These are phyloP conservation scores for Pseudomonodictys pantanalensis DNA, from an alignment of 495 filamentous ascomycete species.

Conservation along the genomic window DNA sequence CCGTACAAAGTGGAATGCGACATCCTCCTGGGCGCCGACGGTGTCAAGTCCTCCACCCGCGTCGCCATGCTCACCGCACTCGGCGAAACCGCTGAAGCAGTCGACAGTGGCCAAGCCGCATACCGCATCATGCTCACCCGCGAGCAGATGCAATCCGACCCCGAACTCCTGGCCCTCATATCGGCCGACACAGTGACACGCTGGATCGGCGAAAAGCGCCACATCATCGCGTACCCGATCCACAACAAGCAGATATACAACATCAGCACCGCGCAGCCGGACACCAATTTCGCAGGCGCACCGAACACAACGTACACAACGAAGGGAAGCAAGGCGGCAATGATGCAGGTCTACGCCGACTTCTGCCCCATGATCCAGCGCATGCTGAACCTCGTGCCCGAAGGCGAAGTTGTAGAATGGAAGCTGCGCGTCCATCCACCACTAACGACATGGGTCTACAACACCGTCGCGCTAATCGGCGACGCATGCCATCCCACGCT, in stretches of 20 bases:
- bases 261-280: constrained; percentile 70
- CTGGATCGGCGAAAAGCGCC: constrained; percentile 74
- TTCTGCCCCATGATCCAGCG: constrained; percentile 70
- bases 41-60: constrained; percentile 62
- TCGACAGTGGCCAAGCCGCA: constrained; percentile 75
- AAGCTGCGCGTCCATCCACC: constrained; percentile 68
- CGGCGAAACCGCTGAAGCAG: constrained; percentile 54
- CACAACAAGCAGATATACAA: constrained; percentile 75
- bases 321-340: constrained; percentile 62
- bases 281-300: constrained; percentile 67
- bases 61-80: constrained; percentile 55
- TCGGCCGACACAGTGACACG: constrained; percentile 65
- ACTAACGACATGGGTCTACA: constrained; percentile 67
- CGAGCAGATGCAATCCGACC: constrained; percentile 62
- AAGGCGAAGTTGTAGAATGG: constrained; percentile 80
- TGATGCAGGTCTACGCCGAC: constrained; percentile 65
- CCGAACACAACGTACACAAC: constrained; percentile 76
- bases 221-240: constrained; percentile 83
- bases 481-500: constrained; percentile 78
- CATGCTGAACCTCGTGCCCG: constrained; percentile 74
- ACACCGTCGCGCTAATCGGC: constrained; percentile 65
- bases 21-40: constrained; percentile 68
- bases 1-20: constrained; percentile 61
- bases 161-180: constrained; percentile 65
- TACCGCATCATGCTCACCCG: constrained; percentile 80